Evolutionary conservation across 345 rosid genomes (phyloP), one percentile per base, ranked within the genome.

Genomic region (Bruguiera sexangula): DNA sequence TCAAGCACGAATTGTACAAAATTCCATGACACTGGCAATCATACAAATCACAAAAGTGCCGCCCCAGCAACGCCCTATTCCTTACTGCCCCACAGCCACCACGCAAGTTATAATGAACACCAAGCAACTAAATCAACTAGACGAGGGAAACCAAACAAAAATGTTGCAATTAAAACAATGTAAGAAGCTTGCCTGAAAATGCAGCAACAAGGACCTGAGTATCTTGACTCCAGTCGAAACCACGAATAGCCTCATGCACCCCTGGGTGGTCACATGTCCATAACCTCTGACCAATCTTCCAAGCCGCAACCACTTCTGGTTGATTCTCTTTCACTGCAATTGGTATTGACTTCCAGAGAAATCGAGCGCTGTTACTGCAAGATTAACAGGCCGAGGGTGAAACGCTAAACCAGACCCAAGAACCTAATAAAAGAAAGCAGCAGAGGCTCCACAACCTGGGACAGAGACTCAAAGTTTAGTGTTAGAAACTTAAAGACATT

Each of bases 331-430:
- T 92, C 60, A 89, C 68, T 13, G 73, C 51, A 3, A 82, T 55
- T 69, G 96, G 93, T 73, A 95, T 85, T 10, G 96, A 76, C 69
- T 89, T 91, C 97, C 97, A 93, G 21, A 89, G 86, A 72, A 86
- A 93, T 54, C 97, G 84, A 0, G 96, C 88, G 36, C 92, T 86
- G 46, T 88, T 89, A 73, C 98, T 93, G 86, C 72, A 80, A 52
- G 30, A 55, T 36, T 16, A 43, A 65, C 27, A 27, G 15, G 18
- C 27, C 1, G 39, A 22, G 48, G 13, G 6, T 57, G 24, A 68
- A 46, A 67, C 53, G 6, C 36, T 6, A n/a, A 34, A 67, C 50
- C 16, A 34, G 46, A 66, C 30, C 3, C 19, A 20, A 65, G 50
- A 43, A 43, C 18, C 18, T 3, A 13, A 13, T 43, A 43, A 43